Evolutionary conservation across 2,329 filamentous ascomycete species (phyloP).

Genomic region (Lasiodiplodia sp.): DNA sequence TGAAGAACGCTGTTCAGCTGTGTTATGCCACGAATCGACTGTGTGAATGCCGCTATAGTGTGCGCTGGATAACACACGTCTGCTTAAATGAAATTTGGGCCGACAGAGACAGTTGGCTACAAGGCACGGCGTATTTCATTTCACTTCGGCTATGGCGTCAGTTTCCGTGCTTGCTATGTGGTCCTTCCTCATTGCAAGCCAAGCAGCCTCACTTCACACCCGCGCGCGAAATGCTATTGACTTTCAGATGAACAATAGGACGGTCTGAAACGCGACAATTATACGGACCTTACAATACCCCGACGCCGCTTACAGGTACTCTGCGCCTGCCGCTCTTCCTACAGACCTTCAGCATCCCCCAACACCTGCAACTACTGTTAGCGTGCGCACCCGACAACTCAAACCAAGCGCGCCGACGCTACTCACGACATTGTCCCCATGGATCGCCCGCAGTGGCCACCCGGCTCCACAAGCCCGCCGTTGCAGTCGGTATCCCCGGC

Average conservation of each 20-base stretch:
- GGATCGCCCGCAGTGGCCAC: background rate
- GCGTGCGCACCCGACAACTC: background rate
- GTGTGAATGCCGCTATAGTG: too few species aligned
- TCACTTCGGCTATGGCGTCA: background rate
- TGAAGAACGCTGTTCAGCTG: slow-evolving; percentile 59
- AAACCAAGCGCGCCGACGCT: background rate
- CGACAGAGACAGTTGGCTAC: too few species aligned
- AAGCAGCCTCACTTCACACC: background rate
- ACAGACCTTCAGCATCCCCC: background rate
- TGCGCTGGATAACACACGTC: too few species aligned
- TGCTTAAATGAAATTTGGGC: too few species aligned
- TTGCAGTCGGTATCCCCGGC: background rate
- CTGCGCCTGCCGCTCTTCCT: background rate
- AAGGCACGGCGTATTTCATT: too few species aligned
- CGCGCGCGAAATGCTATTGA: background rate
- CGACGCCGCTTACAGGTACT: background rate
- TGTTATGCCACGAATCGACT: slow-evolving; percentile 46
- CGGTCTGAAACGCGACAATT: background rate
- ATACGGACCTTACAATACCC: background rate
- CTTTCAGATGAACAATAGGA: background rate
- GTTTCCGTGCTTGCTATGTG: background rate
- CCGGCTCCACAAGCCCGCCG: background rate
- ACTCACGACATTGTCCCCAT: background rate
- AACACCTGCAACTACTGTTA: background rate
- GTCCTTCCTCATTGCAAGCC: too few species aligned